phyloP scores from a whole-genome alignment of 345 rosid species.

The Citrus sp. region DNA sequence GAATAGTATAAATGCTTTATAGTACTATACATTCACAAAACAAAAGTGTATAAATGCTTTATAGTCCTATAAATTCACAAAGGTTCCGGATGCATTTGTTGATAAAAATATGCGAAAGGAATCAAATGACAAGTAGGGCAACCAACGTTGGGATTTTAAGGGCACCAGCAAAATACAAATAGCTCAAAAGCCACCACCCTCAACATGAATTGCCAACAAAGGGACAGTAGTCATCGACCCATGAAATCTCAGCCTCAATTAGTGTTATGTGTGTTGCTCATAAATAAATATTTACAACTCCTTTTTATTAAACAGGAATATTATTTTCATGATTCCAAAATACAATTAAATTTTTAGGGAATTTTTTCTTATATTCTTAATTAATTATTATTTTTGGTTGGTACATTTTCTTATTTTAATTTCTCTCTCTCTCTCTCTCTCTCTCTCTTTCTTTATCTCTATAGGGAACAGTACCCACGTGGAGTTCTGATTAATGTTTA shows the following conservation, averaged over 20 bases:
- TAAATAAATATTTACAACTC: background rate
- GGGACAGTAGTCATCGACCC: slow-evolving; percentile 11
- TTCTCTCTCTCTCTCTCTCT: too few relatives aligned
- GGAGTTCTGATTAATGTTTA: slow-evolving; percentile 14
- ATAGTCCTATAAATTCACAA: background rate
- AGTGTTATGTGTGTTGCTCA: background rate
- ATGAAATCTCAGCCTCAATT: background rate
- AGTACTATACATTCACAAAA: background rate
- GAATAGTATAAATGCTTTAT: background rate
- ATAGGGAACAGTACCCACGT: slow-evolving; percentile 24
- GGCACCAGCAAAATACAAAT: background rate
- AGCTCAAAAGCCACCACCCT: slow-evolving; percentile 1
- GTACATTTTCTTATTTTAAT: background rate
- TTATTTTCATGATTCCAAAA: background rate
- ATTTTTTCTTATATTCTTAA: too few relatives aligned
- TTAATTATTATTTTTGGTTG: background rate
- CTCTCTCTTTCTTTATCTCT: background rate
- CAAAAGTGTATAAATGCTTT: too few relatives aligned
- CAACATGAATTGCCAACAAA: background rate
- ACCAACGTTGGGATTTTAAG: background rate
- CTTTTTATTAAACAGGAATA: background rate
- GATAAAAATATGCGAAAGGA: background rate
- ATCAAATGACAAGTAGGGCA: slow-evolving; percentile 1
- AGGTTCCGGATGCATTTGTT: background rate
- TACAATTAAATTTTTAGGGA: too few relatives aligned